Evolutionary conservation across 345 rosid genomes (phyloP).

Genomic region (Camelina hispida): DNA sequence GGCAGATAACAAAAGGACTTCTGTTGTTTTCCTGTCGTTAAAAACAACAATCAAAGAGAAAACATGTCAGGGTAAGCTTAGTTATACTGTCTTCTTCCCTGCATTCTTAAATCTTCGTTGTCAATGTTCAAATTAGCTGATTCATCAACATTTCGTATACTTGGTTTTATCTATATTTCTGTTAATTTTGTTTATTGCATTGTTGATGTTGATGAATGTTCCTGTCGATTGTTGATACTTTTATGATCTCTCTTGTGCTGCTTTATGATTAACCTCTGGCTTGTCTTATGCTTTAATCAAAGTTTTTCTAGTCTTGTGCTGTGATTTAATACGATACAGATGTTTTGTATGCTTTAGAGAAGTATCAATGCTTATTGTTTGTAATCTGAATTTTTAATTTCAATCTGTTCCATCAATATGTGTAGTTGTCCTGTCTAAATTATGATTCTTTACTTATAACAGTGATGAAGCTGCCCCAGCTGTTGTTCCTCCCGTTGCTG

Average conservation of each 20-base stretch:
- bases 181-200: background rate
- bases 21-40: background rate
- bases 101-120: background rate
- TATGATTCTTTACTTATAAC: constrained; percentile 15
- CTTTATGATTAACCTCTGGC: background rate
- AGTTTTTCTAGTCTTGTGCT: background rate
- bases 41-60: constrained; percentile 24
- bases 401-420: background rate
- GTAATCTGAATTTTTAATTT: background rate
- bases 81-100: background rate
- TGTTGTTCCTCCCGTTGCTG: constrained; percentile 56
- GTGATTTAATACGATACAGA: background rate
- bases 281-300: background rate
- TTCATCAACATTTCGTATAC: background rate
- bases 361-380: background rate
- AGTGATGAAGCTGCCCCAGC: constrained; percentile 69
- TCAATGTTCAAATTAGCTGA: background rate
- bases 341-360: background rate
- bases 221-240: background rate
- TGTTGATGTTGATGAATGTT: background rate
- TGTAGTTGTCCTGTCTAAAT: background rate
- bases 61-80: constrained; percentile 42
- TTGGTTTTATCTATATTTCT: background rate
- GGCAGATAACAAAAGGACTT: constrained; percentile 30
- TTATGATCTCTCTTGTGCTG: background rate